phyloP scores from a whole-genome alignment of 108 stramenopile species.

The Skeletonema tropicum region DNA sequence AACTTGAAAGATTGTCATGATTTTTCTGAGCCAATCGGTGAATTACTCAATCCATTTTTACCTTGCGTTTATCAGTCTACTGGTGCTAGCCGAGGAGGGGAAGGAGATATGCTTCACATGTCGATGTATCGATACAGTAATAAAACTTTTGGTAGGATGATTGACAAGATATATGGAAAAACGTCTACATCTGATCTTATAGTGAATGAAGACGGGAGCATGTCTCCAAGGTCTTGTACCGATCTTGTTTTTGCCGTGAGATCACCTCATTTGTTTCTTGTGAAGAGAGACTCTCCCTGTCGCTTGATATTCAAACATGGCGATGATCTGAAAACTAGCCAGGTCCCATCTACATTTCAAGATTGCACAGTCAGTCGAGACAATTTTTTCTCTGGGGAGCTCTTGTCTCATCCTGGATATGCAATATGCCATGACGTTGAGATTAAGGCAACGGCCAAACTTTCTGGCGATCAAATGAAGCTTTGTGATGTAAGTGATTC shows the following conservation, averaged over 20 bases:
- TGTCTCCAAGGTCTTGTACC: not conserved
- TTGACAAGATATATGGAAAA: not conserved
- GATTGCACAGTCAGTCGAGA: not conserved
- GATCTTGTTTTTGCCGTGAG: not conserved
- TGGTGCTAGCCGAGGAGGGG: not conserved
- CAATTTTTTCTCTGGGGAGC: not conserved
- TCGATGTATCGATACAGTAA: not conserved
- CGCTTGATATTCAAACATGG: not conserved
- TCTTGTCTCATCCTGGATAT: not conserved
- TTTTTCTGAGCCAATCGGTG: no score
- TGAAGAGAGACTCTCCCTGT: slow-evolving; percentile 3
- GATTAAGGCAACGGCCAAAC: not conserved
- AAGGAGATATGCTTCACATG: not conserved
- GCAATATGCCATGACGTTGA: not conserved
- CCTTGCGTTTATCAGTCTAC: not conserved
- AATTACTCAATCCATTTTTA: not conserved
- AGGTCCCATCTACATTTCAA: not conserved
- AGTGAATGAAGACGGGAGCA: not conserved
- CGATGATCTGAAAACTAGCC: not conserved
- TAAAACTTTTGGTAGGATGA: not conserved
- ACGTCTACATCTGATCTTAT: not conserved
- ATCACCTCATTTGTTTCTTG: not conserved
- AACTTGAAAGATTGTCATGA: no score
- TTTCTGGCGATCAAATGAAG: not conserved
- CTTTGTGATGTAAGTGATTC: not conserved